Evolutionary conservation across 768 basidiomycete species (phyloP).

Genomic region (Termitomyces heimii): DNA sequence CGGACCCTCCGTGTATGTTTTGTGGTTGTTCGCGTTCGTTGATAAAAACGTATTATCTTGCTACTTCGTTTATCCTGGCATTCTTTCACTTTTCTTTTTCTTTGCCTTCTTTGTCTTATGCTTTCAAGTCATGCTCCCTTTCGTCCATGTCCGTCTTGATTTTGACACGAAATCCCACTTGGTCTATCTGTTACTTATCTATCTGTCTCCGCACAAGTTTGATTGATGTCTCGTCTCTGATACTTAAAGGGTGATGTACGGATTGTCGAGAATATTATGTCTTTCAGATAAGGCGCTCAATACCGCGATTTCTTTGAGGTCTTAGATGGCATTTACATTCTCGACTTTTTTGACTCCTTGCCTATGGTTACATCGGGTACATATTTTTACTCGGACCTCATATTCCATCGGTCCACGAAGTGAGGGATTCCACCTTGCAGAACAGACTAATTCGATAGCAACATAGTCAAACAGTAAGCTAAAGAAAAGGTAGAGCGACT

Average conservation of each 20-base stretch:
- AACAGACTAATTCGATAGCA: no score
- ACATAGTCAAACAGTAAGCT: no score
- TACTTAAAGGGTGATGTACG: constrained; percentile 22
- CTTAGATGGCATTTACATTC: not conserved
- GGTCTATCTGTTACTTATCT: not conserved
- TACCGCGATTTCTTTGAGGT: not conserved
- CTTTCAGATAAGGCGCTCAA: not conserved
- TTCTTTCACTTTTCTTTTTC: not conserved
- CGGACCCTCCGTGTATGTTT: not conserved
- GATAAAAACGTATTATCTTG: not conserved
- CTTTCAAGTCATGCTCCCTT: not conserved
- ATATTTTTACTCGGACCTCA: no score
- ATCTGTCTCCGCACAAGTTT: not conserved
- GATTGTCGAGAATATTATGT: constrained; percentile 15
- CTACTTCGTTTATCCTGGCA: not conserved
- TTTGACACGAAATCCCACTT: not conserved
- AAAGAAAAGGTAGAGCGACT: not conserved
- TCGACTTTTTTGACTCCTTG: no score
- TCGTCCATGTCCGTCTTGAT: not conserved
- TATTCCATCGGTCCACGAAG: no score
- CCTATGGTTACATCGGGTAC: no score
- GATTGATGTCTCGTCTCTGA: constrained; percentile 2
- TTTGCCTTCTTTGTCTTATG: not conserved
- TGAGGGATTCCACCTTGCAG: no score
- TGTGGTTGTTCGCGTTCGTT: not conserved